Evolutionary conservation across 805 yeast genomes (phyloP).

Genomic region (Ogataea haglerorum): DNA sequence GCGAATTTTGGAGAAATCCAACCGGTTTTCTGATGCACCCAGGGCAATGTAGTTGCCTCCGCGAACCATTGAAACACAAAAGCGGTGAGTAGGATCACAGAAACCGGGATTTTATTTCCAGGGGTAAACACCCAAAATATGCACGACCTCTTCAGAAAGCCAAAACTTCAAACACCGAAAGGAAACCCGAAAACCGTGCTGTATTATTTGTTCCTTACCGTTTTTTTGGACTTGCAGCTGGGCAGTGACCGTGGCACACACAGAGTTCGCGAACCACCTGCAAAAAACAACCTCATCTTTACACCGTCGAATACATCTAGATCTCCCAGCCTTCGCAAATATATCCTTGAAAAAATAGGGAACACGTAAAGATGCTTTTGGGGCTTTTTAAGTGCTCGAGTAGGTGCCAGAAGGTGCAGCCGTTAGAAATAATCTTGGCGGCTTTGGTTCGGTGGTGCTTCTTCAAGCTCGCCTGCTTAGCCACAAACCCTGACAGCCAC

Average conservation of each 20-base stretch:
- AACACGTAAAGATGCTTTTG: too few relatives aligned
- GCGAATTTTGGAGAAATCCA: not conserved
- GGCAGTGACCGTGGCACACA: too few relatives aligned
- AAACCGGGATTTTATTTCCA: not conserved
- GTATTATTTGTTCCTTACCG: too few relatives aligned
- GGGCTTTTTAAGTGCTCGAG: too few relatives aligned
- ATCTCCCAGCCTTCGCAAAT: not conserved
- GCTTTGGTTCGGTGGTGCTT: too few relatives aligned
- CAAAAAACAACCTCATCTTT: not conserved
- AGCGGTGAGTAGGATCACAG: not conserved
- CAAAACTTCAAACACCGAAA: slow-evolving; percentile 1
- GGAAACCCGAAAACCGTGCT: not conserved
- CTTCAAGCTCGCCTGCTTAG: too few relatives aligned
- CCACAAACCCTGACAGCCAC: not conserved
- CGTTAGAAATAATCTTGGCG: too few relatives aligned
- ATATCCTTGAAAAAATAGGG: not conserved
- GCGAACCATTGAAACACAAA: not conserved
- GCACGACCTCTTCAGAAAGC: slow-evolving; percentile 1
- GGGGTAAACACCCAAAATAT: not conserved
- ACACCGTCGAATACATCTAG: not conserved
- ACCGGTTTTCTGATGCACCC: not conserved
- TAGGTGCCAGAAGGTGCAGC: too few relatives aligned
- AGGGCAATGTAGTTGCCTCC: slow-evolving; percentile 1
- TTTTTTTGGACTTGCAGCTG: too few relatives aligned
- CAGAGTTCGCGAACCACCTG: not conserved